Percentiles rank a stretch among this genome's conserved stretches.
Evolutionary conservation across 1,139 yeast species (phyloP).

Genomic region (Taiozyma onychis): DNA sequence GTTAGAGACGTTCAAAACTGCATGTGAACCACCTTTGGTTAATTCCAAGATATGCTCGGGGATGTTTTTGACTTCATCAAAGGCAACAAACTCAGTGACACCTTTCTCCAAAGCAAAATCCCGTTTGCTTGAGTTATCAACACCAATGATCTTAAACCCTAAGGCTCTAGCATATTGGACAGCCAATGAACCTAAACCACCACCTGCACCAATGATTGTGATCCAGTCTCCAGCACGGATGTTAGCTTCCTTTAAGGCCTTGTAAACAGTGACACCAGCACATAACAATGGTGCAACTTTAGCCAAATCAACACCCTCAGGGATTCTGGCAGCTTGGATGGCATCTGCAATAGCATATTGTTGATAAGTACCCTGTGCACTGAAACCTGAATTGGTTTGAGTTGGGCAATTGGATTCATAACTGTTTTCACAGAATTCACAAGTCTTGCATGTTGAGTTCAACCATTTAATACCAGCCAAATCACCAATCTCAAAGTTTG

Average conservation of each 20-base stretch:
- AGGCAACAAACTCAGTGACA: constrained; percentile 51
- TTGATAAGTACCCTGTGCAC: constrained; percentile 64
- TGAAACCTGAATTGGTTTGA: constrained; percentile 60
- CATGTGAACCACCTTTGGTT: constrained; percentile 60
- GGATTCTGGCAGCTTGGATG: constrained; percentile 55
- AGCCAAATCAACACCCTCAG: constrained; percentile 50
- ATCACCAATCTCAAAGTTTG: constrained; percentile 56
- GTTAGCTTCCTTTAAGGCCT: constrained; percentile 56
- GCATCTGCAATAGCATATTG: constrained; percentile 64
- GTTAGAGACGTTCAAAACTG: constrained; percentile 56
- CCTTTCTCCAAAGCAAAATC: constrained; percentile 27
- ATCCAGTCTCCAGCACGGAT: constrained; percentile 55
- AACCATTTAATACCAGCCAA: constrained; percentile 61
- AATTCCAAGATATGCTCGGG: constrained; percentile 40
- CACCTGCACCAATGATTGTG: constrained; percentile 59
- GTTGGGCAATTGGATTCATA: constrained; percentile 52
- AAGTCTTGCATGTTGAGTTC: constrained; percentile 53
- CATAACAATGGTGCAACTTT: constrained; percentile 55
- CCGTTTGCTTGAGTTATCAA: constrained; percentile 33
- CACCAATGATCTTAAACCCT: constrained; percentile 55
- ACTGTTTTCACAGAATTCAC: constrained; percentile 51
- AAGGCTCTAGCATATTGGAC: constrained; percentile 57
- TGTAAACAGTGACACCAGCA: constrained; percentile 65
- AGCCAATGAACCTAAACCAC: constrained; percentile 62
- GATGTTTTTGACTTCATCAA: constrained; percentile 43